Percentiles rank a stretch among this genome's conserved stretches.
Conservation (phyloP, 176 grass and related monocot genomes). For the Aechmea fasciata region DNA sequence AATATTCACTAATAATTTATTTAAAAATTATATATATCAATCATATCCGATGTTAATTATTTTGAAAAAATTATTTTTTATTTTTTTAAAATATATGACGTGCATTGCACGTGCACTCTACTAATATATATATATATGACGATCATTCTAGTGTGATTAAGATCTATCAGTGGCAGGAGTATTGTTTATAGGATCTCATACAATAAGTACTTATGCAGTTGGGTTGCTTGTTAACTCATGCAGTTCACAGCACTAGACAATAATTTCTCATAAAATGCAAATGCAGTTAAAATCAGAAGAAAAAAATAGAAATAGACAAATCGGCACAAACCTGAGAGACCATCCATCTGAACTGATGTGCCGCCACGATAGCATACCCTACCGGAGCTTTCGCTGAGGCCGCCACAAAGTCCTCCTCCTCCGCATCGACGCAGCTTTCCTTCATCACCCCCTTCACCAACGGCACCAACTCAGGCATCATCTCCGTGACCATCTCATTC, state of each 20-base stretch:
- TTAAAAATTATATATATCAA: too few relatives aligned
- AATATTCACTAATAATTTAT: too few relatives aligned
- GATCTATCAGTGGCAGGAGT: too few relatives aligned
- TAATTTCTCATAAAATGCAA: not conserved
- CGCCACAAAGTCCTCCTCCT: conserved; percentile 34
- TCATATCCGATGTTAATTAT: too few relatives aligned
- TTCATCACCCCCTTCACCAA: conserved; percentile 48
- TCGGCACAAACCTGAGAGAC: conserved; percentile 53
- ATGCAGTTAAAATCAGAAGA: not conserved
- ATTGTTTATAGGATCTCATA: too few relatives aligned
- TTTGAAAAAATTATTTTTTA: too few relatives aligned
- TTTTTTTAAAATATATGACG: too few relatives aligned
- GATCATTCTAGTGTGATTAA: too few relatives aligned
- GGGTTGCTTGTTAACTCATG: too few relatives aligned
- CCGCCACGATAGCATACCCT: conserved; percentile 46
- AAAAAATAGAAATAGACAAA: not conserved
- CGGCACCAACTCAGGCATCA: conserved; percentile 43
- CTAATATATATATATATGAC: too few relatives aligned
- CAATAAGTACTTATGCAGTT: too few relatives aligned
- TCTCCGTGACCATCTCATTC: conserved; percentile 34
- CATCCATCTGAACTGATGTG: conserved; percentile 79
- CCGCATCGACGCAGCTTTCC: conserved; percentile 43
- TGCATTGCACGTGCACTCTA: too few relatives aligned
- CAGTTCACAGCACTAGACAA: not conserved
- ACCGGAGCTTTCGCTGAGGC: conserved; percentile 41